Percentiles rank a stretch among this genome's conserved stretches.
Evolutionary conservation across 306 rosid species (phyloP).

Genomic region (Leucaena leucocephala): DNA sequence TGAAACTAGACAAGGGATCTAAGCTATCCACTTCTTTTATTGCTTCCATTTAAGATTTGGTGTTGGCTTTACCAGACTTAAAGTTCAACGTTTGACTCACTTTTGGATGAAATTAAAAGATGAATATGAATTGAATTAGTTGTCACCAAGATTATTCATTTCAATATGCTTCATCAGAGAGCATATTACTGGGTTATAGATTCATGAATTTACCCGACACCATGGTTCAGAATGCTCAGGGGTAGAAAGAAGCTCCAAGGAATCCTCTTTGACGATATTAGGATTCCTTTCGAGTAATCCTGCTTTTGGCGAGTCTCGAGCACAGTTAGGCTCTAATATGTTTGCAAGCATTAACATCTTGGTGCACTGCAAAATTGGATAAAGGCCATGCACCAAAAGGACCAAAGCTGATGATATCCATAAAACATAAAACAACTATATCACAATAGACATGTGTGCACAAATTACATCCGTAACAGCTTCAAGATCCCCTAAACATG

Average conservation of each 20-base stretch:
- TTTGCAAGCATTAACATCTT: neutral
- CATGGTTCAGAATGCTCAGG: neutral
- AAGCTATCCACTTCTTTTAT: neutral
- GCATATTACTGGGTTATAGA: neutral
- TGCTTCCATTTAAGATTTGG: no score
- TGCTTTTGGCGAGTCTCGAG: neutral
- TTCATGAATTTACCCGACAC: slow-evolving; percentile 1
- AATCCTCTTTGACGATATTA: neutral
- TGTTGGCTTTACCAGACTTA: no score
- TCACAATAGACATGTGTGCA: neutral
- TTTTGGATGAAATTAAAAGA: no score
- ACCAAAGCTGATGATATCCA: neutral
- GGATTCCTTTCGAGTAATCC: neutral
- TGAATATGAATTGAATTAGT: neutral
- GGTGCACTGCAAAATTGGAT: slow-evolving; percentile 19
- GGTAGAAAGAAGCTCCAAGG: neutral
- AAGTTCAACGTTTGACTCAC: no score
- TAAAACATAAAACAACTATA: neutral
- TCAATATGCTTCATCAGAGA: neutral
- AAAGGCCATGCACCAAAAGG: neutral
- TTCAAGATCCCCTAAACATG: slow-evolving; percentile 36
- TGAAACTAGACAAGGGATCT: neutral
- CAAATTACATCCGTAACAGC: slow-evolving; percentile 24
- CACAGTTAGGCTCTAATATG: slow-evolving; percentile 33
- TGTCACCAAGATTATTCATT: neutral